Conservation (phyloP, 164 flowering plant species). For the Malania oleifera region DNA sequence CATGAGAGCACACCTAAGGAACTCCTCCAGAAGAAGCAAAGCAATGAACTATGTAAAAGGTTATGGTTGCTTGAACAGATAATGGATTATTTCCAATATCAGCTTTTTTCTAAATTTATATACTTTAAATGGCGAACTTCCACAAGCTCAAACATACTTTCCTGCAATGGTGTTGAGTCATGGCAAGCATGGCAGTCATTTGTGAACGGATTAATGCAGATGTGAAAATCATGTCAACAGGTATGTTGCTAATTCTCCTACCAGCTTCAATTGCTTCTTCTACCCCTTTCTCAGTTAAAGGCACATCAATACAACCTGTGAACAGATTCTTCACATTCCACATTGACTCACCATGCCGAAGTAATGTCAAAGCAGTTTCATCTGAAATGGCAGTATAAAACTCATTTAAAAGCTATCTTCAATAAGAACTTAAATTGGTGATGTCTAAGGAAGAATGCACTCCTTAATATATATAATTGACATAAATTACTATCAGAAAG, state of each 20-base stretch:
- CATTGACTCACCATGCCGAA: slow-evolving; percentile 7
- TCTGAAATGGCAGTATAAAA: neutral
- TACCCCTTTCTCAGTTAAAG: neutral
- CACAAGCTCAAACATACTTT: neutral
- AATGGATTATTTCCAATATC: neutral
- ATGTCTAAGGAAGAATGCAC: neutral
- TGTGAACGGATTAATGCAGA: slow-evolving; percentile 3
- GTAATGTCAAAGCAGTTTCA: slow-evolving; percentile 1
- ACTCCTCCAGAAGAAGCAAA: neutral
- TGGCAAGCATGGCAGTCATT: slow-evolving; percentile 7
- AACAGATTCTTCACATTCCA: slow-evolving; percentile 8
- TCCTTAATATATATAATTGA: no score
- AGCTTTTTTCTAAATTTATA: neutral
- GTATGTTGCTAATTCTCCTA: slow-evolving; percentile 1
- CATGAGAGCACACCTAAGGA: no score
- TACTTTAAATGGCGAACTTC: neutral
- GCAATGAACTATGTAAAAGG: neutral
- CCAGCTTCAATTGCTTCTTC: slow-evolving; percentile 9
- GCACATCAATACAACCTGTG: slow-evolving; percentile 6
- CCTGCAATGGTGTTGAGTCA: slow-evolving; percentile 2
- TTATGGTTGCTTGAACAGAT: neutral
- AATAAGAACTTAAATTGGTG: neutral
- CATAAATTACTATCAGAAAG: neutral
- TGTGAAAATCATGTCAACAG: slow-evolving; percentile 1
- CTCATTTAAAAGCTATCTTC: neutral